Evolutionary conservation across 2,329 filamentous ascomycete genomes (phyloP).

Genomic region (Chrysosporium queenslandicum): DNA sequence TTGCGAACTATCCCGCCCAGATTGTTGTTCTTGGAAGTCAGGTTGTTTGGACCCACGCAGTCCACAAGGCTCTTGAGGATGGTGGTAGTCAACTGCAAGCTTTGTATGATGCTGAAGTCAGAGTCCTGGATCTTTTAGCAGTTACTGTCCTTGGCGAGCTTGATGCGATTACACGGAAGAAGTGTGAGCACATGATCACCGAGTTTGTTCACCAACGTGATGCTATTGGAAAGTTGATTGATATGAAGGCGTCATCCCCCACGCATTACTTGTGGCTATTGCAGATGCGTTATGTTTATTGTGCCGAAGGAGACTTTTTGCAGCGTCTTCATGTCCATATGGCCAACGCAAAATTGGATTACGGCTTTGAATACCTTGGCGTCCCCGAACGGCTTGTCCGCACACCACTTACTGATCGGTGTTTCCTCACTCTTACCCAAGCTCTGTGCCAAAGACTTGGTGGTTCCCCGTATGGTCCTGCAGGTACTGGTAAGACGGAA

Average conservation of each 20-base stretch:
- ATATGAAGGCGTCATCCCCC: conserved; percentile 60
- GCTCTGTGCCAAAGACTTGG: conserved; percentile 89
- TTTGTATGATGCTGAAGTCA: conserved; percentile 72
- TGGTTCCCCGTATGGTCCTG: conserved; percentile 93
- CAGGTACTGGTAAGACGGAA: conserved; percentile 97
- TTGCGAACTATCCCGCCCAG: conserved; percentile 77
- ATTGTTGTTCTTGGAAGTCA: conserved; percentile 93
- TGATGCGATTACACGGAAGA: conserved; percentile 77
- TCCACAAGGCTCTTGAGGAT: conserved; percentile 64
- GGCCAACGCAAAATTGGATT: conserved; percentile 90
- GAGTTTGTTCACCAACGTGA: conserved; percentile 98
- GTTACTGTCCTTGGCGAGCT: conserved; percentile 83
- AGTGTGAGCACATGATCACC: conserved; percentile 96
- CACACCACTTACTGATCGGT: conserved; percentile 93
- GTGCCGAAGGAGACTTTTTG: conserved; percentile 66
- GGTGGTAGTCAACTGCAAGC: conserved; percentile 59
- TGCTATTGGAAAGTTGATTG: conserved; percentile 74
- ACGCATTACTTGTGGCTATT: conserved; percentile 87
- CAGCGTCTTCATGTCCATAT: conserved; percentile 84
- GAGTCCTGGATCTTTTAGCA: conserved; percentile 75
- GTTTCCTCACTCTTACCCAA: conserved; percentile 95
- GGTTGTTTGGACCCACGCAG: conserved; percentile 81
- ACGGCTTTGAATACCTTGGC: conserved; percentile 96
- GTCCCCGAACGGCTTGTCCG: conserved; percentile 92
- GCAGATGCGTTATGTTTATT: conserved; percentile 94